Evolutionary conservation across 495 filamentous ascomycete genomes (phyloP), one percentile per base, ranked within the genome.

Genomic region (Mycothermus thermophilus): DNA sequence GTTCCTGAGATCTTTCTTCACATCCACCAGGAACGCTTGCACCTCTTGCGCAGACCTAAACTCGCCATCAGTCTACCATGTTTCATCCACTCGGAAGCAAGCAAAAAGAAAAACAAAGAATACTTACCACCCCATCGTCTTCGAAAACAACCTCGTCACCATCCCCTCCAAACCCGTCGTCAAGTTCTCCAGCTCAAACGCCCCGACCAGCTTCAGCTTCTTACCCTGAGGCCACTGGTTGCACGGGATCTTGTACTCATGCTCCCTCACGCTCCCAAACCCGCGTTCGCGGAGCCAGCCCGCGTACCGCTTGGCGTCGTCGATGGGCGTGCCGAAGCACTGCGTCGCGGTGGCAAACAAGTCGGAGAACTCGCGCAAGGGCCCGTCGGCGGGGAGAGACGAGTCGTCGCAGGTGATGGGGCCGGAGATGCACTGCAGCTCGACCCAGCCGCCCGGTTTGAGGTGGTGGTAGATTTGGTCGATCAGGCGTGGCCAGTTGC

Each of bases 1-100:
- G 23, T 75, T 64, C 35, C 56, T 57, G 20, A 79, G 35, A 30
- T 71, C 73, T 12, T 62, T 63, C 35, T 67, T 62, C 8, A 76
- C 60, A 12, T 71, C 59, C 9, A 63, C 63, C 8, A 74, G 52
- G 32, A 77, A 60, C 4, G 62, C 60, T 46, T 75, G 63, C 21
- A 75, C 64, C 44, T 77, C 59, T 18, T 62, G 59, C 12, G 34
- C 51, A 12, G 32, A 62, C 69, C n/a, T n/a, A n/a, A n/a, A n/a
- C n/a, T n/a, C n/a, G n/a, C n/a, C n/a, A n/a, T n/a, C n/a, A n/a
- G n/a, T n/a, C n/a, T n/a, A n/a, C n/a, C n/a, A n/a, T n/a, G n/a
- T n/a, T n/a, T n/a, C n/a, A n/a, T n/a, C n/a, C n/a, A n/a, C n/a
- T n/a, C n/a, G n/a, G n/a, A n/a, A n/a, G n/a, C n/a, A n/a, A n/a